Evolutionary conservation across 2,329 filamentous ascomycete species (phyloP).

Genomic region (Pseudogymnoascus sp.): DNA sequence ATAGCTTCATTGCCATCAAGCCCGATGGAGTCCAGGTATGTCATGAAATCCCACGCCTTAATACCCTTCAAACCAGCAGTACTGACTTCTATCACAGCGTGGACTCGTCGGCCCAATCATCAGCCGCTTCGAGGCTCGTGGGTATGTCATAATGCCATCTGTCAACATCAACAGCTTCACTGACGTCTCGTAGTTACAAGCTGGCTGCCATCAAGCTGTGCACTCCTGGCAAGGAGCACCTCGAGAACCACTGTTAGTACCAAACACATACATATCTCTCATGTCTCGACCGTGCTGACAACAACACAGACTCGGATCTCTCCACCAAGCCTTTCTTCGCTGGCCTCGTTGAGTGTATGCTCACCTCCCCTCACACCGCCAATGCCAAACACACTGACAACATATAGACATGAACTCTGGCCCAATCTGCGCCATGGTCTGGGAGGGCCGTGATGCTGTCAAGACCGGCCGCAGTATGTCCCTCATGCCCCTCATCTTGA

Average conservation of each 20-base stretch:
- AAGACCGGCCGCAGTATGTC: constrained; percentile 88
- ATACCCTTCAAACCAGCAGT: constrained; percentile 5
- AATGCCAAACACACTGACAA: constrained; percentile 26
- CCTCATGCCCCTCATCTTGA: not conserved
- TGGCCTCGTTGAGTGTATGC: constrained; percentile 83
- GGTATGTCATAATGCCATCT: constrained; percentile 46
- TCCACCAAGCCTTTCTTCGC: constrained; percentile 94
- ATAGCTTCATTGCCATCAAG: constrained; percentile 99
- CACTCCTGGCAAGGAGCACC: constrained; percentile 84
- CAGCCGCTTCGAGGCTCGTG: constrained; percentile 94
- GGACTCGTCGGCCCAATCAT: constrained; percentile 98
- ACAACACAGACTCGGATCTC: constrained; percentile 67
- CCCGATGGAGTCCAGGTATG: constrained; percentile 97
- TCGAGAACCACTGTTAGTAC: constrained; percentile 86
- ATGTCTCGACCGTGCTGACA: constrained; percentile 26
- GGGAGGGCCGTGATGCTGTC: constrained; percentile 97
- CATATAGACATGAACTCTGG: constrained; percentile 85
- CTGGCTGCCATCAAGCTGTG: constrained; percentile 95
- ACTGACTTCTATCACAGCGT: constrained; percentile 53
- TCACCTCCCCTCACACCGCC: constrained; percentile 15
- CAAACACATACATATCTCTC: not conserved
- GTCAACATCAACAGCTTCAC: constrained; percentile 12
- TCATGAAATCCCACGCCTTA: constrained; percentile 11
- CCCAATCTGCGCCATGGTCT: constrained; percentile 98
- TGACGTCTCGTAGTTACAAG: constrained; percentile 67